Evolutionary conservation across 2,329 filamentous ascomycete species (phyloP).

Genomic region (Fusarium beomiforme): DNA sequence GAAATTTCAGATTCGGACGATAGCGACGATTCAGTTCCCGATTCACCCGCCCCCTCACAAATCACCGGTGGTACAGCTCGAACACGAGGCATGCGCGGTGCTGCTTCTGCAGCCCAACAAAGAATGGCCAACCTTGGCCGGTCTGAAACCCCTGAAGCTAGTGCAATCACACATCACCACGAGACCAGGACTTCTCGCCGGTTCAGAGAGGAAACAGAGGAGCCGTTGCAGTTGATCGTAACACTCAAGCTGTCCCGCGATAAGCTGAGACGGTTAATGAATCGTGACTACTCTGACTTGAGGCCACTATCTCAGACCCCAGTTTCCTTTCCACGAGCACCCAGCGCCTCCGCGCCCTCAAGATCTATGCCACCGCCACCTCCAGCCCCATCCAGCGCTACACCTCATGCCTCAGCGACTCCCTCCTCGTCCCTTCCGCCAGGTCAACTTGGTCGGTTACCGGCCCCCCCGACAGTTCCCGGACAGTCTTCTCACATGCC

Average conservation of each 20-base stretch:
- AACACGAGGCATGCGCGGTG: conserved; percentile 88
- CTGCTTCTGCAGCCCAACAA: conserved; percentile 85
- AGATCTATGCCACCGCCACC: conserved; percentile 51
- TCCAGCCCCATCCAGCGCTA: conserved; percentile 51
- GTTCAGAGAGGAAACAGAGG: conserved; percentile 82
- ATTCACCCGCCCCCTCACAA: conserved; percentile 83
- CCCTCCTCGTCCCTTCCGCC: conserved; percentile 55
- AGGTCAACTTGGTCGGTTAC: conserved; percentile 72
- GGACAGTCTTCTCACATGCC: conserved; percentile 62
- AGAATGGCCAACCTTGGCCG: conserved; percentile 85
- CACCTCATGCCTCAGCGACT: conserved; percentile 49
- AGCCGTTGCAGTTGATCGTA: conserved; percentile 75
- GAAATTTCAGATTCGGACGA: conserved; percentile 90
- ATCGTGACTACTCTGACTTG: conserved; percentile 59
- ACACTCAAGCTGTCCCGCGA: conserved; percentile 78
- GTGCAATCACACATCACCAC: conserved; percentile 67
- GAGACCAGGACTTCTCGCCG: conserved; percentile 76
- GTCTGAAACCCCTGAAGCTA: conserved; percentile 88
- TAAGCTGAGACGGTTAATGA: conserved; percentile 74
- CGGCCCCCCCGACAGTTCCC: conserved; percentile 70
- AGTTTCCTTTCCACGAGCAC: conserved; percentile 45
- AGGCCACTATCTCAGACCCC: conserved; percentile 50
- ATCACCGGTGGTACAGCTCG: conserved; percentile 80
- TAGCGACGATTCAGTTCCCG: conserved; percentile 85
- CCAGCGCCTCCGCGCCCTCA: conserved; percentile 44